Percentiles rank a stretch among this genome's conserved stretches.
Conservation (phyloP, 768 basidiomycete species). For the Boletus vinaceobasis region DNA sequence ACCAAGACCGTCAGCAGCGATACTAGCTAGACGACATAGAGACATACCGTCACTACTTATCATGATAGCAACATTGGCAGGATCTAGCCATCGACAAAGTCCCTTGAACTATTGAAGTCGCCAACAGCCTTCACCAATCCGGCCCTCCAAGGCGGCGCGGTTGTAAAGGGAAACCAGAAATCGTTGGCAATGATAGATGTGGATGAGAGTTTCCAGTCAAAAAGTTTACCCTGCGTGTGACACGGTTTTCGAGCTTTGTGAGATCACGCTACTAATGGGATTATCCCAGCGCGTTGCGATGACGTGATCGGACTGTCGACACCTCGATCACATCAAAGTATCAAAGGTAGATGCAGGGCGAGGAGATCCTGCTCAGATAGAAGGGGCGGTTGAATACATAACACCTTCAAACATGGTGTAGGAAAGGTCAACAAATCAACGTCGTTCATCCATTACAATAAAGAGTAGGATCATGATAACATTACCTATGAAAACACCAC, state of each 20-base stretch:
- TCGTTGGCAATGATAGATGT: not conserved
- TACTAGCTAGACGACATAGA: not conserved
- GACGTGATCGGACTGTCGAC: slow-evolving; percentile 5
- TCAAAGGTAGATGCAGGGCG: not conserved
- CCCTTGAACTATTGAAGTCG: not conserved
- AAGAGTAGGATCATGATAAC: not conserved
- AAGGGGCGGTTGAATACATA: not conserved
- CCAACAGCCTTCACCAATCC: not conserved
- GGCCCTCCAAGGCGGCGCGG: too few relatives aligned
- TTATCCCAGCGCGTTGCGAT: not conserved
- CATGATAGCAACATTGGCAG: not conserved
- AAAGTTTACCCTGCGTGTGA: not conserved
- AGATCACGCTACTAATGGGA: not conserved
- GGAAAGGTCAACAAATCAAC: not conserved
- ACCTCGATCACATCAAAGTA: slow-evolving; percentile 1
- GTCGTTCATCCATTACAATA: not conserved
- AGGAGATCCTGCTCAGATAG: slow-evolving; percentile 9
- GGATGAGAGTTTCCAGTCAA: not conserved
- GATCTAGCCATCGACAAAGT: not conserved
- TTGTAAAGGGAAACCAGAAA: not conserved
- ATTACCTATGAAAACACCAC: not conserved
- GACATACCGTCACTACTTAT: not conserved
- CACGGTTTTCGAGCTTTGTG: not conserved
- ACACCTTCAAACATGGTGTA: not conserved
- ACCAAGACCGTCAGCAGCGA: not conserved